A percentile compares a stretch with the other conserved stretches of the same genome.
phyloP scores from a whole-genome alignment of 2,329 filamentous ascomycete genomes.

The Alternaria arbusti region DNA sequence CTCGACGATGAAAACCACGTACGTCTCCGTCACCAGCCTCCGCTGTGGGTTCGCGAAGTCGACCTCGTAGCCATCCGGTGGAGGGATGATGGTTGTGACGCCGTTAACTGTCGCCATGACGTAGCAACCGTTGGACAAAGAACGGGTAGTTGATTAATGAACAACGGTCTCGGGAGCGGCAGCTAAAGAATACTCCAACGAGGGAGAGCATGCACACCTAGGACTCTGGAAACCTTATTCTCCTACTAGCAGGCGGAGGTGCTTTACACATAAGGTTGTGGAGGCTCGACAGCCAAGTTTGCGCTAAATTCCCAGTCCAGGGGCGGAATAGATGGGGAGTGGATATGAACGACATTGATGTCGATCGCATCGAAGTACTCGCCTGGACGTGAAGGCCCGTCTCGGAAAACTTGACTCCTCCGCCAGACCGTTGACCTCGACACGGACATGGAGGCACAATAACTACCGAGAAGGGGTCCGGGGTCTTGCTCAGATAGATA shows the following conservation, averaged over 20 bases:
- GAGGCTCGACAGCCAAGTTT: conserved; percentile 3
- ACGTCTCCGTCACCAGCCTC: conserved; percentile 20
- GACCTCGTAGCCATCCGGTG: conserved; percentile 37
- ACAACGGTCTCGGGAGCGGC: neutral
- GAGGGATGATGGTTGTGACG: conserved; percentile 19
- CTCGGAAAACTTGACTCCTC: neutral
- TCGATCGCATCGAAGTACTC: conserved; percentile 3
- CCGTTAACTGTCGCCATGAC: conserved; percentile 20
- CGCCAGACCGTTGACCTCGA: neutral
- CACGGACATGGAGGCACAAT: neutral
- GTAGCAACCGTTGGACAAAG: neutral
- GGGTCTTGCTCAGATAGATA: neutral
- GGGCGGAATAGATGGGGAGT: neutral
- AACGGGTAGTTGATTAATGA: neutral
- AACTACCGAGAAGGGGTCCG: neutral
- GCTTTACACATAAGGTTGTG: neutral
- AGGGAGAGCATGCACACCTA: neutral
- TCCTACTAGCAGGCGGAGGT: neutral
- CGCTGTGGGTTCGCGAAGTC: conserved; percentile 36
- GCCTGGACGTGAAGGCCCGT: neutral
- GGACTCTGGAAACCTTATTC: neutral
- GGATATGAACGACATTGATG: neutral
- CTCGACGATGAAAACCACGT: conserved; percentile 28
- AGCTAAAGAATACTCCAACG: neutral
- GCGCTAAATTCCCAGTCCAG: conserved; percentile 1